phyloP scores from a whole-genome alignment of 352 stramenopile genomes.

The Phytophthora brassicae region DNA sequence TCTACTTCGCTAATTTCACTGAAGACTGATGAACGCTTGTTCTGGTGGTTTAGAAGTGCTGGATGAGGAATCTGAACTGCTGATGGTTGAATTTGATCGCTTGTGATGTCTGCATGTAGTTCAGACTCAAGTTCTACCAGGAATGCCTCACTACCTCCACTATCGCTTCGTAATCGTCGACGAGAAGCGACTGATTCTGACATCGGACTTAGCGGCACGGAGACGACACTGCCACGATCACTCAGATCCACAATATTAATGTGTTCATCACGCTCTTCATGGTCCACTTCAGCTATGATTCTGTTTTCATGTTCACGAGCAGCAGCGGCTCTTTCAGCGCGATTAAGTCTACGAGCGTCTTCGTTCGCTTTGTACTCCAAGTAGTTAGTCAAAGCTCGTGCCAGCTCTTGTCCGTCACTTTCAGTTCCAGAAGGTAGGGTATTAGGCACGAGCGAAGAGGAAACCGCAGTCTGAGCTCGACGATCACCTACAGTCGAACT shows the following conservation, averaged over 20 bases:
- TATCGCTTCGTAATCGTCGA: not conserved
- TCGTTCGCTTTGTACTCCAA: slow-evolving; percentile 30
- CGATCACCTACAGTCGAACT: slow-evolving; percentile 8
- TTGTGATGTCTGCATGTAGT: slow-evolving; percentile 23
- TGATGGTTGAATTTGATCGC: slow-evolving; percentile 1
- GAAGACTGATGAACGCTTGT: slow-evolving; percentile 1
- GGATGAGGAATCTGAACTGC: not conserved
- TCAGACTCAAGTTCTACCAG: slow-evolving; percentile 32
- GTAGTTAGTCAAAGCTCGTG: slow-evolving; percentile 20
- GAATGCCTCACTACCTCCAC: slow-evolving; percentile 21
- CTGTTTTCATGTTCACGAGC: slow-evolving; percentile 20
- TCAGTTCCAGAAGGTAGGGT: slow-evolving; percentile 2
- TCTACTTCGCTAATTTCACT: slow-evolving; percentile 30
- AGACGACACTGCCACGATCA: slow-evolving; percentile 12
- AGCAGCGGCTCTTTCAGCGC: slow-evolving; percentile 22
- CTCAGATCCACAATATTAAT: slow-evolving; percentile 14
- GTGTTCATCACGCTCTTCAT: slow-evolving; percentile 6
- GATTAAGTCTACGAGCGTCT: slow-evolving; percentile 18
- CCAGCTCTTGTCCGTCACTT: slow-evolving; percentile 15
- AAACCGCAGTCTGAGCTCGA: not conserved
- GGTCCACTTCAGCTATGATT: not conserved
- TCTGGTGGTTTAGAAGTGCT: not conserved
- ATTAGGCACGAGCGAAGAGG: not conserved
- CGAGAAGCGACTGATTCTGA: slow-evolving; percentile 8
- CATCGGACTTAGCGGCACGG: slow-evolving; percentile 7